Conservation (phyloP, 495 filamentous ascomycete genomes). For the Aspergillus indologenus region DNA sequence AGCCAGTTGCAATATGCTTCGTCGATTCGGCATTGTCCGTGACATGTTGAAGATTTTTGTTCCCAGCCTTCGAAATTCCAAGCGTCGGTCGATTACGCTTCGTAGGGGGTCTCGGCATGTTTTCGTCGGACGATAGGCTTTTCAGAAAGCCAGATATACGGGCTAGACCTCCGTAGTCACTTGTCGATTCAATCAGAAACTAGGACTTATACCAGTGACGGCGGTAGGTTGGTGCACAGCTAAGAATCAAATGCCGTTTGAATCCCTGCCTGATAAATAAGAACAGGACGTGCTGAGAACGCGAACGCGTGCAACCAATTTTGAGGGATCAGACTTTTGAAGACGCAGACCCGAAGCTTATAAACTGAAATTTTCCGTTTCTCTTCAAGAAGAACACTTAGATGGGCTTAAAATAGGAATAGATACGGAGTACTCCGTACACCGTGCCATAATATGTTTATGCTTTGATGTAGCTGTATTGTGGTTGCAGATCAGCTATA, state of each 20-base stretch:
- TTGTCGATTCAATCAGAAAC: background rate
- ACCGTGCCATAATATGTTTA: no score
- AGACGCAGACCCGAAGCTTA: no score
- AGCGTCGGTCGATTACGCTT: constrained; percentile 35
- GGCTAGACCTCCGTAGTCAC: background rate
- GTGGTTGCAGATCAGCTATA: no score
- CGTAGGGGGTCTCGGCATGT: constrained; percentile 44
- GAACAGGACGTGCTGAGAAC: background rate
- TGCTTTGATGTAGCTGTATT: no score
- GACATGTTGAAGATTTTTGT: constrained; percentile 6
- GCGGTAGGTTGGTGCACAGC: background rate
- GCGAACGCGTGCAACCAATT: background rate
- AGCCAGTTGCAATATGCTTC: background rate
- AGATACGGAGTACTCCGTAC: no score
- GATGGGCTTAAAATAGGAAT: no score
- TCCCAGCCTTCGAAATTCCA: constrained; percentile 13
- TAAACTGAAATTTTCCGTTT: no score
- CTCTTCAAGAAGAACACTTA: no score
- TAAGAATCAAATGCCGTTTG: background rate
- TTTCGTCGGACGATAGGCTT: background rate
- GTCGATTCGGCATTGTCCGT: background rate
- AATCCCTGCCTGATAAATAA: background rate
- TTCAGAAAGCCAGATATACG: background rate
- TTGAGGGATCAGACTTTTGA: no score
- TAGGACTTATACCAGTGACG: background rate